phyloP scores from a whole-genome alignment of 1,284 basidiomycete species.

The Naganishia albida region DNA sequence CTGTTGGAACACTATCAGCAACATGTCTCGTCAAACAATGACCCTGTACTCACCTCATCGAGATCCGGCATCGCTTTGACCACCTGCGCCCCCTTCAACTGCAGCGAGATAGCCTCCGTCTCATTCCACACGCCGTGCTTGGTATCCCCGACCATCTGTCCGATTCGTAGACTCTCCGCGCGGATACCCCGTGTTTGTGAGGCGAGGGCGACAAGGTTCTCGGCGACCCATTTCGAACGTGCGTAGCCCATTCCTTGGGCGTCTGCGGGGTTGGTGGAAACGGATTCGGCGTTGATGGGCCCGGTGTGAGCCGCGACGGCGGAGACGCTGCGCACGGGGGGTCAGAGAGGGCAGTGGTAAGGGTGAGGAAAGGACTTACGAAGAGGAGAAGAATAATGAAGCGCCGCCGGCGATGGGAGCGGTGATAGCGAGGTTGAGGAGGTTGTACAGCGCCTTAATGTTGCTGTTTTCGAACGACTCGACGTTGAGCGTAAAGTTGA shows the following conservation, averaged over 20 bases:
- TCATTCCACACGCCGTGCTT: constrained; percentile 60
- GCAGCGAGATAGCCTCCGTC: constrained; percentile 55
- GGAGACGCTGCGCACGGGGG: constrained; percentile 2
- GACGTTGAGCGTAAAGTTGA: constrained; percentile 32
- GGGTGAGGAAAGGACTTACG: constrained; percentile 3
- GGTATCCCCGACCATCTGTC: constrained; percentile 57
- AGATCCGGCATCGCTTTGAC: constrained; percentile 56
- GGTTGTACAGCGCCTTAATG: constrained; percentile 30
- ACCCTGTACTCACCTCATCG: constrained; percentile 53
- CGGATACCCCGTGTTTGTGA: constrained; percentile 45
- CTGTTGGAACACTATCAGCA: constrained; percentile 37
- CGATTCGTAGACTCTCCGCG: constrained; percentile 52
- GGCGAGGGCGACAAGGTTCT: constrained; percentile 58
- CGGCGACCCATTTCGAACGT: constrained; percentile 61
- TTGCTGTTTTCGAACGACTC: constrained; percentile 32
- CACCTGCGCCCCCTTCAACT: constrained; percentile 51
- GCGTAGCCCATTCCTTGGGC: constrained; percentile 60
- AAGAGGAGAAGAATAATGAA: constrained; percentile 26
- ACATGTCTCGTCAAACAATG: background rate
- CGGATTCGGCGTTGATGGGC: constrained; percentile 51
- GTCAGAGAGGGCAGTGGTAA: background rate
- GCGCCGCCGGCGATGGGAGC: constrained; percentile 6
- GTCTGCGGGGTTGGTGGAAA: constrained; percentile 51
- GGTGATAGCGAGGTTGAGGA: constrained; percentile 28
- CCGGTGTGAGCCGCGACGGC: constrained; percentile 27